Conservation (phyloP, 768 basidiomycete genomes). For the Boletellus ananas region DNA sequence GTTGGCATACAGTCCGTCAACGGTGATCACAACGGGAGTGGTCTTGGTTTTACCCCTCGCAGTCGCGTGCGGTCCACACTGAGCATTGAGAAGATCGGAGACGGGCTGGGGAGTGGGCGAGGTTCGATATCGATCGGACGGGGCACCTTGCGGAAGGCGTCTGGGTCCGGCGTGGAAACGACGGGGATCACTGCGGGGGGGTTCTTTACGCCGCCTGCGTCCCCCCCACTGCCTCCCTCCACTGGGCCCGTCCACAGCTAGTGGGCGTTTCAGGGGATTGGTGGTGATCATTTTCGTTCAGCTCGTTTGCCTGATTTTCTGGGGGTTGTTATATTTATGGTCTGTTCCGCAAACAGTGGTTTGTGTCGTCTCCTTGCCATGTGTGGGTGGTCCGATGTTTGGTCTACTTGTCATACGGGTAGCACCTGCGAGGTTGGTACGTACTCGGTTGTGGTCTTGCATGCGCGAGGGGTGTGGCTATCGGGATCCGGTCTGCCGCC, state of each 20-base stretch:
- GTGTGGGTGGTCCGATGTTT: background rate
- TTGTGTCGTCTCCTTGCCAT: background rate
- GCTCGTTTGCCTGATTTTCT: background rate
- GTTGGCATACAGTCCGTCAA: constrained; percentile 34
- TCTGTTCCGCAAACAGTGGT: background rate
- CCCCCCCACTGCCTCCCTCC: constrained; percentile 26
- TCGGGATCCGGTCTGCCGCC: background rate
- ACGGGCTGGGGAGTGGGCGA: constrained; percentile 34
- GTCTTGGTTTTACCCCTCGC: constrained; percentile 34
- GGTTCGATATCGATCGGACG: constrained; percentile 67
- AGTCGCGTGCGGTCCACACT: constrained; percentile 54
- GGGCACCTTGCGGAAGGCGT: constrained; percentile 56
- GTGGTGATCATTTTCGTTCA: too few species aligned
- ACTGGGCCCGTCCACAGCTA: constrained; percentile 5
- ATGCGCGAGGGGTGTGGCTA: too few species aligned
- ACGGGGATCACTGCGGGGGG: constrained; percentile 72
- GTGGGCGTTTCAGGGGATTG: background rate
- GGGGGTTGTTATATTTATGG: background rate
- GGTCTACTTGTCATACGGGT: background rate
- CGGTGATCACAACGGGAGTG: constrained; percentile 25
- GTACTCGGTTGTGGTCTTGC: too few species aligned
- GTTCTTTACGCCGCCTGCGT: constrained; percentile 62
- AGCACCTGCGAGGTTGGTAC: too few species aligned
- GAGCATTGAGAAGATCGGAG: constrained; percentile 51
- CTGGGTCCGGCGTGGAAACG: constrained; percentile 74